Evolutionary conservation across 2,329 filamentous ascomycete species (phyloP), one percentile per base, ranked within the genome.

Genomic region (Fusarium guadeloupense): DNA sequence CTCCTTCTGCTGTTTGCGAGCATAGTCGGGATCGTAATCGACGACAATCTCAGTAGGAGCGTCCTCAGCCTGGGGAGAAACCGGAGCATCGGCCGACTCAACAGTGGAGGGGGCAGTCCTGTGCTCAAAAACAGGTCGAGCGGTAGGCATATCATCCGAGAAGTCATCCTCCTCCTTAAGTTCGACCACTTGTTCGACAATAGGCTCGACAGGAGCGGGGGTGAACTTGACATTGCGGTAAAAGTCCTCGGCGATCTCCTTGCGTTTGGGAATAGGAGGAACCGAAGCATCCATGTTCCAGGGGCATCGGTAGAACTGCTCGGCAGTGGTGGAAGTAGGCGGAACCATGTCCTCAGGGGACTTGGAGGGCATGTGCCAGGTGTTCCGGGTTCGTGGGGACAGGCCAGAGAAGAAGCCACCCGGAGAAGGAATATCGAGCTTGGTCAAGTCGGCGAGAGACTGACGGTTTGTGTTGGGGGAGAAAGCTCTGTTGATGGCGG

Each of bases 391-490:
- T 47, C 86, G 85, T 4, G 89, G 86, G 31, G 90, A 91, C 23
- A 97, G 83, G 0, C 90, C 92, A 3, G 91, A 91, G 76, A 97
- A 97, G 81, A 97, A 97, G 1, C 90, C 92, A 21, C 92, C 90
- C 0, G 94, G 94, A 0, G 94, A 97, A 6, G 93, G 94, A 28
- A 98, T 93, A 21, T 93, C 93, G 17, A 97, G 83, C 55, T 85
- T 88, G 17, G 91, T 93, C 60, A 97, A 83, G 33, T 89, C 90
- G 51, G 89, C 88, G 13, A 88, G 80, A 13, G 88, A 89, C 37
- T 85, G 85, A 9, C 81, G 74, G 30, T 62, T 68, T 2, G 70
- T 66, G 42, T 65, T 75, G 5, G 72, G 70, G 1, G 81, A 70
- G 38, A 64, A 63, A 21, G 52, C 47, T 20, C 47, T 64, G 26